Evolutionary conservation across 805 yeast species (phyloP), one percentile per base, ranked within the genome.

Genomic region (Suhomyces vadensis): DNA sequence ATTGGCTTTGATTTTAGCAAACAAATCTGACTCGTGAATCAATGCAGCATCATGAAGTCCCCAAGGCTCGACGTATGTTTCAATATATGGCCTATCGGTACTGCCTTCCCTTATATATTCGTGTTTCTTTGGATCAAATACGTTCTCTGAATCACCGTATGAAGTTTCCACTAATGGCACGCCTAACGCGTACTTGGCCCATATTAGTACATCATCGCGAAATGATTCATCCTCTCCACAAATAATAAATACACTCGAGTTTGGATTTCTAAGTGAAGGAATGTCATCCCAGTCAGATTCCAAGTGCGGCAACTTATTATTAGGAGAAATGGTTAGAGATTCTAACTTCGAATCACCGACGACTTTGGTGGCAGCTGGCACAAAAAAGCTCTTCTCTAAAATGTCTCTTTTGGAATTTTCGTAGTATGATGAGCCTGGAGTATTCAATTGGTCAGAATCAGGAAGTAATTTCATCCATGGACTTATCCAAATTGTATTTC

Each of bases 191-290:
- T 60, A 54, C 31, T 57, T 52, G 11, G 58, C 51, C 71, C 72
- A 71, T 36, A 58, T 60, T 37, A 64, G 50, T 16, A 69, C 53
- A 42, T 68, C 71, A 49, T 71, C 75, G 47, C 42, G 21, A 47
- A 71, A 71, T 13, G 58, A 54, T 49, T 71, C 76, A 42, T 69
- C 72, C 55, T 71, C 75, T 13, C 75, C 75, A 6, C 51, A 47
- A n/a, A 70, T 47, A 21, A 70, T 46, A 27, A 67, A 63, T 2
- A 70, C 62, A 26, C 56, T 58, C 33, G 43, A 42, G 1, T 57
- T 45, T 6, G 64, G 57, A 26, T 57, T 55, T 4, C 51, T 54
- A 41, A 59, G 65, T 27, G 65, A 61, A 3, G 68, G 63, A 16
- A 68, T 69, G 2, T 52, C 51, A 3, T 40, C 46, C 74, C 74